Evolutionary conservation across 2,329 filamentous ascomycete species (phyloP), one percentile per base, ranked within the genome.

Genomic region (Claviceps monticola): DNA sequence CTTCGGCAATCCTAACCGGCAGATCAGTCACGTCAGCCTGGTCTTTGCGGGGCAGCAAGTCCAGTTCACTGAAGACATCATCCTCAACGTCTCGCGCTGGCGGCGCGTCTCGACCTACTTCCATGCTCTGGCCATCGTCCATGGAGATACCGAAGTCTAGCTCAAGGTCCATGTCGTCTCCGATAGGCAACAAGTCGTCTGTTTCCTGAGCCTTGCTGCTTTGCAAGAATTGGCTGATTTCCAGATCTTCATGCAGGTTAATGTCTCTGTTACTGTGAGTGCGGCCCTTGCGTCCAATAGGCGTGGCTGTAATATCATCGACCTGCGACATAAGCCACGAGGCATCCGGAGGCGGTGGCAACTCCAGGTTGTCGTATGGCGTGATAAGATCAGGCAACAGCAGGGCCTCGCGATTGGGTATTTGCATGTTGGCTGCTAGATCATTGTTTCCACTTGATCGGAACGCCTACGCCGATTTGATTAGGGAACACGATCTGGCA

Each of bases 401-500:
- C 56, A 97, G 79, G 29, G 88, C 84, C 65, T 90, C 88, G 48
- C 90, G 85, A 60, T 89, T 89, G 34, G 87, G 85, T 56, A 86
- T 76, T 61, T 88, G 84, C 16, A 91, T 75, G 61, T 86, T 88
- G 49, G 82, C 78, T n/a, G 90, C 88, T 60, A 97, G 79, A 68
- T 98, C 93, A 64, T 97, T 94, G 70, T 96, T 96, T 58, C 91
- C 91, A 47, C 82, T 87, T 19, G 91, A 88, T 54, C 90, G 86
- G 71, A 97, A 98, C 43, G 93, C 91, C 91, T 95, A 54, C 11
- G 2, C 44, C 56, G 50, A 48, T 52, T 11, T 13, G 5, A 14
- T 50, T 71, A 67, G 74, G 56, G 51, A 34, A 55, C 58, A 36
- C 9, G 29, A 14, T 37, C 17, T 9, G n/a, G 21, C 6, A 5